These are phyloP conservation scores for Termitomyces sp. DNA, from an alignment of 768 basidiomycete species.

Conservation along the genomic window DNA sequence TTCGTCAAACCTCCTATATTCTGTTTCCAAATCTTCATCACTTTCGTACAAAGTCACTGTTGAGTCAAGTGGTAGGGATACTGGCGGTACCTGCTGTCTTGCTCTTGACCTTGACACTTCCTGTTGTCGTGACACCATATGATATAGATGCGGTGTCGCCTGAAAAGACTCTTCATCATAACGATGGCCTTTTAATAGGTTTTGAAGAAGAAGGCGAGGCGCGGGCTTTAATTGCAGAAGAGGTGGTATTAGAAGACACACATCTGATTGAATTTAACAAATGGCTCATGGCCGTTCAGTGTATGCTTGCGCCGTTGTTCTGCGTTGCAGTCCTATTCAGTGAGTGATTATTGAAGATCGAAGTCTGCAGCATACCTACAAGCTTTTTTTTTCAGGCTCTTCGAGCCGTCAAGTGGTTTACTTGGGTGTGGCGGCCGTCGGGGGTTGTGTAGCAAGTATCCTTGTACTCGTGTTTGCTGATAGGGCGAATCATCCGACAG, in stretches of 20 bases:
- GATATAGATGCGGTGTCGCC: constrained; percentile 21
- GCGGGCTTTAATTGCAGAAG: constrained; percentile 65
- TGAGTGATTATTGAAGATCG: constrained; percentile 30
- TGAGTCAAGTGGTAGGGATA: constrained; percentile 68
- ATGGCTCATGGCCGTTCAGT: constrained; percentile 84
- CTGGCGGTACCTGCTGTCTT: constrained; percentile 87
- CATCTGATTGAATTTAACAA: constrained; percentile 67
- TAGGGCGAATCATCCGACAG: constrained; percentile 49
- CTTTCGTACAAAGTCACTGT: constrained; percentile 62
- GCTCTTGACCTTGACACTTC: constrained; percentile 81
- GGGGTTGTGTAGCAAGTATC: constrained; percentile 48
- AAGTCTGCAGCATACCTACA: neutral
- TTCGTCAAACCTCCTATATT: constrained; percentile 46
- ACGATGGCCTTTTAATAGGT: constrained; percentile 48
- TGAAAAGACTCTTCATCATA: constrained; percentile 34
- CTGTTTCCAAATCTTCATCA: constrained; percentile 84
- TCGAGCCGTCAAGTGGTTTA: constrained; percentile 42
- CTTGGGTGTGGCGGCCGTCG: constrained; percentile 45
- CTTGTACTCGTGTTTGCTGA: constrained; percentile 57
- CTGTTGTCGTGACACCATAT: constrained; percentile 75
- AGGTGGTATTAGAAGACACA: constrained; percentile 64
- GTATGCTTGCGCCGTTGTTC: constrained; percentile 77
- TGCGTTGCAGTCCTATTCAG: constrained; percentile 73
- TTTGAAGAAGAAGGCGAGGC: constrained; percentile 77
- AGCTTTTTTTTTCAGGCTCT: constrained; percentile 31